Percentiles rank a stretch among this genome's conserved stretches.
Conservation (phyloP, 352 stramenopile species). For the Salisapilia sapeloensis region DNA sequence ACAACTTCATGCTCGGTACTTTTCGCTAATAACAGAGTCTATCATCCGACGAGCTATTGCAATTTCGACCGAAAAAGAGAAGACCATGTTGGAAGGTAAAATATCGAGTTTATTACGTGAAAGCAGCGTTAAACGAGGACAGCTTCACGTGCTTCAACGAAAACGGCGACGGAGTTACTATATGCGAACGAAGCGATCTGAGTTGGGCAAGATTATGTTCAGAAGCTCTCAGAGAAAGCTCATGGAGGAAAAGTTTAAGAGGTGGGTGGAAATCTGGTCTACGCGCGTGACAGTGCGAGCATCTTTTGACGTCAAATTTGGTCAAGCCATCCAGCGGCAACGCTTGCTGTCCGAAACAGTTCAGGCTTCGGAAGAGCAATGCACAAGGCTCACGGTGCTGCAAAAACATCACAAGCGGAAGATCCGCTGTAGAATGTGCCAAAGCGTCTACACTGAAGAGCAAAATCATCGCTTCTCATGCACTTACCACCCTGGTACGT, state of each 20-base stretch:
- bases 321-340: conserved; percentile 32
- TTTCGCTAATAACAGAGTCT: conserved; percentile 34
- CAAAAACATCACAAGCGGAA: conserved; percentile 37
- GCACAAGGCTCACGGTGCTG: conserved; percentile 25
- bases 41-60: conserved; percentile 30
- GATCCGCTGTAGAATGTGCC: conserved; percentile 41
- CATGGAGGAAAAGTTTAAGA: conserved; percentile 28
- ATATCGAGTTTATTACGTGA: conserved; percentile 18
- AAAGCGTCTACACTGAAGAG: conserved; percentile 42
- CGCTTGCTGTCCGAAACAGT: conserved; percentile 7
- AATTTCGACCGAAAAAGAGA: conserved; percentile 22
- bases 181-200: conserved; percentile 21
- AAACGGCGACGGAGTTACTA: conserved; percentile 21
- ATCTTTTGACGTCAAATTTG: conserved; percentile 52
- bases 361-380: not conserved
- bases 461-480: conserved; percentile 55
- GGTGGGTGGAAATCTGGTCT: conserved; percentile 43
- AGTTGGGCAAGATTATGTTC: conserved; percentile 41
- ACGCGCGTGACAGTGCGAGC: conserved; percentile 28
- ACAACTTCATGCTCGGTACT: conserved; percentile 31
- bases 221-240: conserved; percentile 11
- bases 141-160: conserved; percentile 26
- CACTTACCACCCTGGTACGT: conserved; percentile 34
- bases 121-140: conserved; percentile 21
- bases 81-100: conserved; percentile 11